Evolutionary conservation across 2,329 filamentous ascomycete genomes (phyloP), one percentile per base, ranked within the genome.

Genomic region (Fusarium duplospermum): DNA sequence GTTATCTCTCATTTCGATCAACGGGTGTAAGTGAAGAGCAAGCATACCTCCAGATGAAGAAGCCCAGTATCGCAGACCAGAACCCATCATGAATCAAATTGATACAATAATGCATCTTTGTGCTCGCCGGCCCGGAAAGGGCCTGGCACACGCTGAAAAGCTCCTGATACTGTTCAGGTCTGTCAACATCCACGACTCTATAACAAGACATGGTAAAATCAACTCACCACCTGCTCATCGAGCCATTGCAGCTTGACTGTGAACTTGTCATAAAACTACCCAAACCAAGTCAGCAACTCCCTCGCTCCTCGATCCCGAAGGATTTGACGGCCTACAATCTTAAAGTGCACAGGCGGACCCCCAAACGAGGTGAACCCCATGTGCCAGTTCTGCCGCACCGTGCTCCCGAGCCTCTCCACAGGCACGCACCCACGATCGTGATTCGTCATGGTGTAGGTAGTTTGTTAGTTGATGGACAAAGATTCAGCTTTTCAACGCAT

Each of bases 71-170:
- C 0, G 91, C 92, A 0, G 87, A 83, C 3, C 88, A 63, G 6
- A 92, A 83, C 0, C 92, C 92, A 13, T 87, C 87, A 69, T 90
- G 91, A 11, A 93, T 87, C 20, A 93, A 81, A 40, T 90, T 89
- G 45, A 94, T 89, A 68, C 89, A 92, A 69, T 93, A 94, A 0
- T 89, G 79, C 89, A 94, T 92, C 78, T 94, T 94, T 2, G 92
- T 94, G 71, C 89, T 92, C 0, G 76, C 92, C 0, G 92, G 93
- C 0, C 92, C 92, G 0, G 90, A 90, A 3, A 94, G 84, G 1
- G 90, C 90, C 81, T 94, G 92, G 20, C 87, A 89, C 54, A 94
- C 82, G 29, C 90, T 91, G 80, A 94, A 94, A 0, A 94, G 86
- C 77, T 94, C 92, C 80, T 93, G 90, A 80, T 92, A 94, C 90